Evolutionary conservation across 345 rosid genomes (phyloP), one percentile per base, ranked within the genome.

Genomic region (Geranium brycei): DNA sequence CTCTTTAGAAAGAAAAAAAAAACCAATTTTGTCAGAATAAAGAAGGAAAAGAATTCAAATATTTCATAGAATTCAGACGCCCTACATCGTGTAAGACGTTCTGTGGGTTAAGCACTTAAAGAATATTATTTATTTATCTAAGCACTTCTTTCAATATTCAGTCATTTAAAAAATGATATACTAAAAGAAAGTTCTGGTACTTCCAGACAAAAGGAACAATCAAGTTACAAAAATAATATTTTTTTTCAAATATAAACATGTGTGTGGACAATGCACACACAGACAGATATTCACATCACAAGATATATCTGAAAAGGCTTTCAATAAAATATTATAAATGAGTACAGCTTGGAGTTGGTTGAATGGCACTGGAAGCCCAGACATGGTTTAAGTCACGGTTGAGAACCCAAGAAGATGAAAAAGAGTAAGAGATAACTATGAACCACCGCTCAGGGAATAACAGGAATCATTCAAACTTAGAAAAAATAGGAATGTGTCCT

Each of bases 1-100:
- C 87, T 95, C 99, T 93, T 71, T 61, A 77, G 59, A 67, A 64
- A 74, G 58, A 71, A 72, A 68, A 68, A 62, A 28, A 35, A 35
- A 35, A 4, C 41, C 41, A 35, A 35, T 4, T 35, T 35, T 35
- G 41, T 35, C 41, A 35, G 10, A 35, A 35, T 35, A 35, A 35
- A 35, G 41, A 35, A 3, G 41, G 10, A 35, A 35, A 35, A 35
- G 4, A 1, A 35, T 35, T 35, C 5, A 35, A 35, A 35, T 35
- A 35, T 35, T 35, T 35, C 41, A 35, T 35, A 35, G 41, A 35
- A 35, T 47, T 11, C 11, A 47, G 15, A 47, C 53, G 11, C 15
- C 53, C 53, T 47, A 47, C 53, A 47, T 47, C 14, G 14, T 47
- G 53, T 47, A 47, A 6, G 11, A 13, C 53, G 10, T 47, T 47